Evolutionary conservation across 345 rosid genomes (phyloP), one percentile per base, ranked within the genome.

Genomic region (Clarkia xantiana): DNA sequence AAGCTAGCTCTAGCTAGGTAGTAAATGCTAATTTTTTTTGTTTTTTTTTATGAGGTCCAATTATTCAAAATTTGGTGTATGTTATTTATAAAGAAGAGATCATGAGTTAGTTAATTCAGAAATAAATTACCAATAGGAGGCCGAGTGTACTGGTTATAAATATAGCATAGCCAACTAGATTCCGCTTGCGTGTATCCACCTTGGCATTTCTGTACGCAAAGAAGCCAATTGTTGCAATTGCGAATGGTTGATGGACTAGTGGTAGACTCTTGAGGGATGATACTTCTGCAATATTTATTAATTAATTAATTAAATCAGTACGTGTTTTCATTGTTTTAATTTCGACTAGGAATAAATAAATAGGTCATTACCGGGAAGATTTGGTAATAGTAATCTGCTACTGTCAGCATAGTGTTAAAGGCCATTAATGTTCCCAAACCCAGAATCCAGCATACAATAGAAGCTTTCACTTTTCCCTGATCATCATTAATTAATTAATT

Each of bases 261-360:
- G 98, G 69, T 45, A 91, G 9, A 80, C 84, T 46, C 98, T 80
- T 43, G 94, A 76, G 18, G 98, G 96, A 76, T 91, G 98, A 63
- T 81, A 86, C 14, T 51, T 63, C 98, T 86, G 53, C 64, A 67
- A 17, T n/a, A 40, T 11, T 3, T 13, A 8, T 22, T 22, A 5
- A 22, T 22, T 22, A 40, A 14, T 14, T 11, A 16, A 15, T 10
- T 0, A 12, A 10, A 20, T 14, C 18, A 47, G 1, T 1, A 6
- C 0, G 2, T 10, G 22, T 11, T 17, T 4, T 23, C 10, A 3
- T 0, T 14, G 19, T 9, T 10, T 10, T 7, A 9, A 9, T 12
- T 14, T 25, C 12, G 48, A 43, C 11, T 25, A 14, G 44, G 11
- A 16, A 20, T 9, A 49, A 44, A 20, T 10, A 25, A 46, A 23